phyloP scores from a whole-genome alignment of 78 protist species.

The Bigelowiella natans region DNA sequence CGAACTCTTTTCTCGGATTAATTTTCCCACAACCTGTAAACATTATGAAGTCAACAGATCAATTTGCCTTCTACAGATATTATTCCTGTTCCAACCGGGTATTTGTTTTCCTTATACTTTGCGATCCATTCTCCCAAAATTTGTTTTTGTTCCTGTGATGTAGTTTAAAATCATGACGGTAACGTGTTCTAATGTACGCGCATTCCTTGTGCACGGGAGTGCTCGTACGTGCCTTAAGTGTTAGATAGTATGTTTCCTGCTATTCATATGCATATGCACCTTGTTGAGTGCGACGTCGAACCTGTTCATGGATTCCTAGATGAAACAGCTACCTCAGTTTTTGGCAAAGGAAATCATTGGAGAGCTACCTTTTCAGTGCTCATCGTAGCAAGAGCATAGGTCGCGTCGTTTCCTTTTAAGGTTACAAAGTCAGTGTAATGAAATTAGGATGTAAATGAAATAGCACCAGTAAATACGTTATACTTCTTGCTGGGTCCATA shows the following conservation, averaged over 20 bases:
- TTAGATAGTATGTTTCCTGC: not conserved
- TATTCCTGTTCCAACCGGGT: no score
- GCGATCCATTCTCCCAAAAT: not conserved
- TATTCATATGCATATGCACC: not conserved
- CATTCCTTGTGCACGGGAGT: not conserved
- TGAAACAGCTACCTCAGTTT: no score
- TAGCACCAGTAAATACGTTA: not conserved
- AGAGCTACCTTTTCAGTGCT: not conserved
- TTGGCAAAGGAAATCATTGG: not conserved
- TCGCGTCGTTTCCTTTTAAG: not conserved
- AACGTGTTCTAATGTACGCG: not conserved
- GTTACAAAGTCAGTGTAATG: no score
- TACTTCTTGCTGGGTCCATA: not conserved
- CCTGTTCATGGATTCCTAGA: no score
- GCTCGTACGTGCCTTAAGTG: not conserved
- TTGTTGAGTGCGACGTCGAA: no score
- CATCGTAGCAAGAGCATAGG: not conserved
- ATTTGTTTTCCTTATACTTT: not conserved
- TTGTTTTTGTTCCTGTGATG: not conserved
- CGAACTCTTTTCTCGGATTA: no score
- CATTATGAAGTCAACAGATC: no score
- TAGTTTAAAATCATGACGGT: not conserved
- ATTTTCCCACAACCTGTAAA: no score
- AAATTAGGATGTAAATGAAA: no score
- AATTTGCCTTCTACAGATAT: no score